Conservation (phyloP, 805 yeast genomes). For the Lipomyces starkeyi region DNA sequence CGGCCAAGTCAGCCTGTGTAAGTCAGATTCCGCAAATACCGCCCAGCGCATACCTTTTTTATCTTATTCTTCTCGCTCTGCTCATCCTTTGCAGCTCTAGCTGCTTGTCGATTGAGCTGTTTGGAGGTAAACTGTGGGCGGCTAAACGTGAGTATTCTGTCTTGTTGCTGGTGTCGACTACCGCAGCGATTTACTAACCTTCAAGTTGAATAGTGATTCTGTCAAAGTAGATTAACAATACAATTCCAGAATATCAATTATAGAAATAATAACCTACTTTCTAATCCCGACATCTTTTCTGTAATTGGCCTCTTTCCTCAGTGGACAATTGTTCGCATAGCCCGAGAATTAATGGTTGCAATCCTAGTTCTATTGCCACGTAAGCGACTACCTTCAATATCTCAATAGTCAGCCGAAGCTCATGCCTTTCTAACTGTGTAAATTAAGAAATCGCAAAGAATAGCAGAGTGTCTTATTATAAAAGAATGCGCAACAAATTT, state of each 20-base stretch:
- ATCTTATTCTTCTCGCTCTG: conserved; percentile 83
- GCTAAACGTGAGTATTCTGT: neutral
- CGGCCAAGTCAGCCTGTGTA: neutral
- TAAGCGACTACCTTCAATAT: neutral
- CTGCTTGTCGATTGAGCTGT: conserved; percentile 87
- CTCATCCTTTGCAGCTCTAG: conserved; percentile 89
- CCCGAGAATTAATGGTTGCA: neutral
- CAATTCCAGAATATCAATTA: conserved; percentile 8
- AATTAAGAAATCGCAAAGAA: neutral
- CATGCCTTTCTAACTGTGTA: neutral
- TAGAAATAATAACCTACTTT: conserved; percentile 46
- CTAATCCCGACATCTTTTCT: conserved; percentile 50
- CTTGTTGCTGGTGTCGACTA: conserved; percentile 6
- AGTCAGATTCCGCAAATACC: neutral
- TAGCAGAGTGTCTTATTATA: neutral
- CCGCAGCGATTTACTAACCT: conserved; percentile 46
- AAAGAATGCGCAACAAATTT: neutral
- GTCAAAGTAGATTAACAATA: conserved; percentile 17
- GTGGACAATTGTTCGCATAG: neutral
- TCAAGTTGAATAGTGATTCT: conserved; percentile 69
- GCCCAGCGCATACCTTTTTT: conserved; percentile 58
- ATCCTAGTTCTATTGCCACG: neutral
- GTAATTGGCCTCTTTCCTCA: neutral
- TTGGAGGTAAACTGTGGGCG: conserved; percentile 79
- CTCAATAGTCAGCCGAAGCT: neutral